Evolutionary conservation across 2,329 filamentous ascomycete genomes (phyloP), one percentile per base, ranked within the genome.

Genomic region (Sporothrix sp.): DNA sequence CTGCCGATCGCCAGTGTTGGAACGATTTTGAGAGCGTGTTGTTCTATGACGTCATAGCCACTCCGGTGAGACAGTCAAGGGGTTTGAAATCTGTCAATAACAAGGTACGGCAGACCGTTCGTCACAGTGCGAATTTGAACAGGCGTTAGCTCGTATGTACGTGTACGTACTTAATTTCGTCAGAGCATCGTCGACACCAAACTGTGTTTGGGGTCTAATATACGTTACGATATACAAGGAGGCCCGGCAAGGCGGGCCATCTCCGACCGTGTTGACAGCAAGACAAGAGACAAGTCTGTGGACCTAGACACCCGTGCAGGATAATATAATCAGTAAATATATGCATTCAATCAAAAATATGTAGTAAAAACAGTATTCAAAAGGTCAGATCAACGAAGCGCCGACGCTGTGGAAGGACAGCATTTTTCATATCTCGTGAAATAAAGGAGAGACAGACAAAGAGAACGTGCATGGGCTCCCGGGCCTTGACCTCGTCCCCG

Each of bases 1-100:
- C 68, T 7, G 69, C 61, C 39, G 68, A 4, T 27, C 33, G 7
- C 20, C 13, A 20, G 14, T 64, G 51, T 68, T 16, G n/a, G 74
- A 38, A 82, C 81, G 2, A 79, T 82, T 79, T 79, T 82, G 35
- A 79, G 74, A 79, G 78, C 82, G 39, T 73, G 73, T n/a, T 78
- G 67, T 63, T 76, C 80, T 70, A 80, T 82, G 58, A 82, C 79
- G 61, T 68, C 80, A 58, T 79, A 76, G 61, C 69, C 71, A 4
- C 30, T 66, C 71, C 77, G 13, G 71, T 69, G 39, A 74, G 65
- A 3, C 33, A n/a, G n/a, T n/a, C n/a, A n/a, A n/a, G n/a, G n/a
- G n/a, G n/a, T n/a, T n/a, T 9, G 33, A 21, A 32, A 42, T 30
- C 25, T 23, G 25, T 8, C n/a, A 28, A 7, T 7, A 20, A 10